phyloP scores from a whole-genome alignment of 75 land plant genomes.

The Sequoiadendron giganteum region DNA sequence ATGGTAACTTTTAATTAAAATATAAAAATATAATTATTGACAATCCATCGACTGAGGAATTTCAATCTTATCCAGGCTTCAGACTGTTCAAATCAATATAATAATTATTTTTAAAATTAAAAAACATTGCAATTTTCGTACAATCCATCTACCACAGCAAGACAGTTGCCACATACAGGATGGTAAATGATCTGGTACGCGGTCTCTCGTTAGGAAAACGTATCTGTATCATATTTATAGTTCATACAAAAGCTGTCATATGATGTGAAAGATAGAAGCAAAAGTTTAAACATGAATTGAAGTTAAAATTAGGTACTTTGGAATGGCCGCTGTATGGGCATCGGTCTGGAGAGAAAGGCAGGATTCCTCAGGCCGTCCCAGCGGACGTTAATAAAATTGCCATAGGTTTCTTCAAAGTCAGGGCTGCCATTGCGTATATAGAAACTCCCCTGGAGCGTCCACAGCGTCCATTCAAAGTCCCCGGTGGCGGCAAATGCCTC shows the following conservation, averaged over 20 bases:
- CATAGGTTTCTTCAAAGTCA: slow-evolving; percentile 40
- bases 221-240: not conserved
- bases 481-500: slow-evolving; percentile 23
- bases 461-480: slow-evolving; percentile 62
- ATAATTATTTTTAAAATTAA: too few relatives aligned
- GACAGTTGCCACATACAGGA: not conserved
- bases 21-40: too few relatives aligned
- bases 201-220: not conserved
- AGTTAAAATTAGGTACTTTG: slow-evolving; percentile 8
- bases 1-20: too few relatives aligned
- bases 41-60: too few relatives aligned
- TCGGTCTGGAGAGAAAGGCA: slow-evolving; percentile 13
- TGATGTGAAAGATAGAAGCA: not conserved
- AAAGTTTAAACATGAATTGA: not conserved
- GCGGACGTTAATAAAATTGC: slow-evolving; percentile 20
- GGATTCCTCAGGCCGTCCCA: slow-evolving; percentile 30
- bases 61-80: too few relatives aligned
- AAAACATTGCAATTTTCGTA: too few relatives aligned
- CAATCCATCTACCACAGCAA: not conserved
- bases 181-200: not conserved
- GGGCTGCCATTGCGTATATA: slow-evolving; percentile 20
- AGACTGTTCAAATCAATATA: too few relatives aligned
- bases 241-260: not conserved
- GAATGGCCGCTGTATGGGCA: slow-evolving; percentile 16
- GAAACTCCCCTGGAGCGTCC: slow-evolving; percentile 60